These are phyloP conservation scores for Klebsormidium nitens DNA, from an alignment of 139 green algal genomes.

Conservation along the genomic window DNA sequence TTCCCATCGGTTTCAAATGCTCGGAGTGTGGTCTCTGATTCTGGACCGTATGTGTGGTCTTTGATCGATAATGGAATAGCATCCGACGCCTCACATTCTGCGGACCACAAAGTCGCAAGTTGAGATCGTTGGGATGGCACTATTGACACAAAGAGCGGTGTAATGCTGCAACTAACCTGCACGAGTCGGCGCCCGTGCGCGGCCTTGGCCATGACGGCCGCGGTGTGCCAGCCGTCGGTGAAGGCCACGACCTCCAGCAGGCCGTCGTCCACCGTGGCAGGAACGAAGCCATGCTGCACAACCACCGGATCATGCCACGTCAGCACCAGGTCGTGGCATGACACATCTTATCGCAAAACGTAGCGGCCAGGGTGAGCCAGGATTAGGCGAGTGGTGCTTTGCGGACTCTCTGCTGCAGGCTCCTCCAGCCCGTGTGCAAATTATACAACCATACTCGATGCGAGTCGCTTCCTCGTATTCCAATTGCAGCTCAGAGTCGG, in stretches of 20 bases:
- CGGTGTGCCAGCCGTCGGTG: slow-evolving; percentile 35
- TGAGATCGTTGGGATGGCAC: no score
- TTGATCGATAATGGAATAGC: no score
- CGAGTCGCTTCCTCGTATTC: background rate
- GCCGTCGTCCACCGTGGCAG: slow-evolving; percentile 21
- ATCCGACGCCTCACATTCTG: no score
- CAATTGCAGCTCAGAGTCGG: no score
- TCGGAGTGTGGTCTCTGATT: no score
- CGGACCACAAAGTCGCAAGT: no score
- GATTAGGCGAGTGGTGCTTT: background rate
- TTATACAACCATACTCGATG: background rate
- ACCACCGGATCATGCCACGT: no score
- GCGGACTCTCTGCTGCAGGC: background rate
- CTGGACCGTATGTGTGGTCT: no score
- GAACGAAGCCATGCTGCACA: slow-evolving; percentile 14
- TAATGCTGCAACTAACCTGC: no score
- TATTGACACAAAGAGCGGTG: no score
- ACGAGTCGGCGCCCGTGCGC: slow-evolving; percentile 1
- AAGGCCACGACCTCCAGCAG: slow-evolving; percentile 45
- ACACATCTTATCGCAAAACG: slow-evolving; percentile 11
- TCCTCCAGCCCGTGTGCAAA: background rate
- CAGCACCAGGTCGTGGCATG: no score
- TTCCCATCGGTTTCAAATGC: no score
- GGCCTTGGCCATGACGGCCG: slow-evolving; percentile 28
- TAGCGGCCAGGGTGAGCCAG: background rate